phyloP scores from a whole-genome alignment of 441 rosid genomes.

The Mallotus repandus region DNA sequence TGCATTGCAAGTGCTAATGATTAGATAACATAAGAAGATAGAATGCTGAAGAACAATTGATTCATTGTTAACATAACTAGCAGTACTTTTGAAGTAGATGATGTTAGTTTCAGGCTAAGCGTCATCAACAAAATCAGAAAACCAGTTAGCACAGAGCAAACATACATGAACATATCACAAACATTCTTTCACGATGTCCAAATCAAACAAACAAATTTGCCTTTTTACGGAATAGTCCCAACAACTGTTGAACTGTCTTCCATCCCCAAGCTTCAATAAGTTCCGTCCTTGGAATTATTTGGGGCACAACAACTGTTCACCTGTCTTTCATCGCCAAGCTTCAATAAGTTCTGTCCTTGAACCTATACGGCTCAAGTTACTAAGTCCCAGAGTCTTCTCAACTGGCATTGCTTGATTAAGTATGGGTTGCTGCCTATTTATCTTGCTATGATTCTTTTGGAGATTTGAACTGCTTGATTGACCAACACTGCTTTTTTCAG shows the following conservation, averaged over 20 bases:
- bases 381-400: conserved; percentile 41
- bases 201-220: conserved; percentile 3
- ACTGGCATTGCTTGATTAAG: conserved; percentile 30
- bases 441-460: conserved; percentile 29
- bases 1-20: background rate
- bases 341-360: conserved; percentile 64
- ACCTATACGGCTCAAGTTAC: conserved; percentile 54
- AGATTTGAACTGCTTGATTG: conserved; percentile 41
- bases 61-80: conserved; percentile 19
- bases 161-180: conserved; percentile 15
- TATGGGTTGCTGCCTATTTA: conserved; percentile 32
- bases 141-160: conserved; percentile 32
- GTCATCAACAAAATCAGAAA: conserved; percentile 20
- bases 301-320: background rate
- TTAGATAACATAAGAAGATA: conserved; percentile 12
- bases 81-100: conserved; percentile 17
- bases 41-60: conserved; percentile 20
- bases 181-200: conserved; percentile 16
- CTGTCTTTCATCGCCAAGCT: conserved; percentile 62
- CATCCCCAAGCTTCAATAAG: conserved; percentile 77
- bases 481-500: conserved; percentile 31
- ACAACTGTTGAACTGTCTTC: conserved; percentile 17
- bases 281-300: conserved; percentile 40
- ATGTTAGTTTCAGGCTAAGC: conserved; percentile 23
- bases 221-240: conserved; percentile 3